Conservation (phyloP, 164 flowering plant genomes). For the Warburgia ugandensis region DNA sequence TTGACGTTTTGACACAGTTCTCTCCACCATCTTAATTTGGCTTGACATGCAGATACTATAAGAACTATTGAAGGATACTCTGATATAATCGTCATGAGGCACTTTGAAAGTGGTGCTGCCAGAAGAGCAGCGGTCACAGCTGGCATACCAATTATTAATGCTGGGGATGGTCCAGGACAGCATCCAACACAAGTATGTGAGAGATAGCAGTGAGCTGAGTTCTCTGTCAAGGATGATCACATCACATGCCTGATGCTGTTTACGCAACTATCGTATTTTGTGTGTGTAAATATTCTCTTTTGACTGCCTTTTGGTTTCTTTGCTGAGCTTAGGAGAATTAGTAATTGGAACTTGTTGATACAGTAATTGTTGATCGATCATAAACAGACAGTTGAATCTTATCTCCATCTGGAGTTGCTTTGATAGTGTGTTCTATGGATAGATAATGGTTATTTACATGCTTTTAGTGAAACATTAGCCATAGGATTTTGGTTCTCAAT, state of each 20-base stretch:
- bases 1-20: not conserved
- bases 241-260: not conserved
- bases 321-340: no score
- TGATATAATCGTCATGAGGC: slow-evolving; percentile 95
- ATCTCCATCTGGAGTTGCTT: no score
- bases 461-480: no score
- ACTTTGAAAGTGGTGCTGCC: slow-evolving; percentile 98
- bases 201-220: not conserved
- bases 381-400: no score
- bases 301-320: no score
- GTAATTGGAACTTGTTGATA: no score
- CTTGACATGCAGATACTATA: slow-evolving; percentile 65
- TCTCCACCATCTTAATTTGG: slow-evolving; percentile 1
- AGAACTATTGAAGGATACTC: slow-evolving; percentile 95
- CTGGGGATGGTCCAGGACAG: slow-evolving; percentile 99
- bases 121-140: slow-evolving; percentile 84
- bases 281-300: no score
- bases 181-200: slow-evolving; percentile 83
- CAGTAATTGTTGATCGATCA: no score
- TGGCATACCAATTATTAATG: slow-evolving; percentile 84
- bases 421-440: no score
- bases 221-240: not conserved
- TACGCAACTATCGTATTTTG: not conserved
- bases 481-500: no score
- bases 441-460: no score